A percentile compares a stretch with the other conserved stretches of the same genome.
These are phyloP conservation scores for Ocimum tenuiflorum DNA, from an alignment of 257 asterid species.

Conservation along the genomic window DNA sequence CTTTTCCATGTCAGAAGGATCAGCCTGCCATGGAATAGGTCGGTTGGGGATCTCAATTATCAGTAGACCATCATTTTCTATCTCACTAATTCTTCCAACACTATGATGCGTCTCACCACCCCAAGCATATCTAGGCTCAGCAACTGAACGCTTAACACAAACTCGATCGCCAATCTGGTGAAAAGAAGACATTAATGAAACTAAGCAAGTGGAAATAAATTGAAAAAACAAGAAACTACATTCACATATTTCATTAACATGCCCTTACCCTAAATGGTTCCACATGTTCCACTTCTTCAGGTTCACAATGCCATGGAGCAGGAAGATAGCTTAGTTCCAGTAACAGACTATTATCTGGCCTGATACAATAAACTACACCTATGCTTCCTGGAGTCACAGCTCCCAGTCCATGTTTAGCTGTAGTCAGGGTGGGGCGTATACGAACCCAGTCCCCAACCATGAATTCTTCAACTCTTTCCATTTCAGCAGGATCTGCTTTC, in stretches of 20 bases:
- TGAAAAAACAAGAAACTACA: conserved; percentile 1
- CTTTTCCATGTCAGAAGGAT: conserved; percentile 99
- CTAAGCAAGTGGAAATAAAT: conserved; percentile 15
- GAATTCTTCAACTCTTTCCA: conserved; percentile 99
- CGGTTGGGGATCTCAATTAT: conserved; percentile 79
- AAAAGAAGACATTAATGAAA: conserved; percentile 5
- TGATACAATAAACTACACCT: conserved; percentile 76
- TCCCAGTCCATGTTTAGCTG: conserved; percentile 96
- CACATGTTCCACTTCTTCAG: conserved; percentile 97
- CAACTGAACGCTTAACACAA: conserved; percentile 97
- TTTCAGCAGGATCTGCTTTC: conserved; percentile 99
- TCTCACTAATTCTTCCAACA: conserved; percentile 84
- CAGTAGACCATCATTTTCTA: conserved; percentile 93
- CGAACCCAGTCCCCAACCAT: conserved; percentile 99
- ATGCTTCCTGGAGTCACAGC: conserved; percentile 94
- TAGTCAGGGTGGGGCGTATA: conserved; percentile 81
- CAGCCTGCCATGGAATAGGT: conserved; percentile 97
- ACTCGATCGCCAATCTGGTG: conserved; percentile 88
- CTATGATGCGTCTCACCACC: conserved; percentile 99
- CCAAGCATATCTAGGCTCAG: conserved; percentile 99
- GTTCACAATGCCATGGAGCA: conserved; percentile 98
- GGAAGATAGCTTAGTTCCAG: conserved; percentile 93
- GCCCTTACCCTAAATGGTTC: conserved; percentile 86
- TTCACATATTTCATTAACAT: background rate
- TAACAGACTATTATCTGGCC: conserved; percentile 84